Base-by-base conservation (phyloP, 345 rosid species). In the Erucastrum elatum region DNA sequence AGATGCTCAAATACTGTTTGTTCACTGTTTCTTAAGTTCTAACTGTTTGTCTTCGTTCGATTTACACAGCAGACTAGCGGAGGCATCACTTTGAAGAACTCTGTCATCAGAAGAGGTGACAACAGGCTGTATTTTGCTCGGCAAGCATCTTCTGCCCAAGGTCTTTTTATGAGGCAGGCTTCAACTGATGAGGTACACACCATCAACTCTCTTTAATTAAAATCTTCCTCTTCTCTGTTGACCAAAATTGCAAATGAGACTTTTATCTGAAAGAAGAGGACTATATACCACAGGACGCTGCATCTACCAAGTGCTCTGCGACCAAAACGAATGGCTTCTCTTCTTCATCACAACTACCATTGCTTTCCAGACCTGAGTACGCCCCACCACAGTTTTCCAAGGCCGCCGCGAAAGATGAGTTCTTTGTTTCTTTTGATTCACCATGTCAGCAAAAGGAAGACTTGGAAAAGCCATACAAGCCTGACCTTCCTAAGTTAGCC, bases 151-250 rank as follows among this genome's bases (percentile, higher is more conserved):
- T 80, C 75, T 68, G 82, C 88, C 16, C 96, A 90, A 69, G 89
- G 84, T 30, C 85, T 76, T 74, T 94, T 86, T 84, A 91, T 91
- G 98, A 87, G 96, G 81, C 95, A 72, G 70, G 86, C 70, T 73
- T 81, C 88, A 12, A 82, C 59, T 35, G 75, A 82, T 61, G 84
- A 87, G 90, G 94, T 89, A 67, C 70, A 27, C 2, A 27, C n/a
- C n/a, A n/a, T n/a, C n/a, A n/a, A n/a, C n/a, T n/a, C n/a, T n/a
- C n/a, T n/a, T n/a, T n/a, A n/a, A n/a, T n/a, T 4, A 12, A 12
- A 46, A 16, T 29, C 63, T n/a, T 61, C 63, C 7, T 53, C 27
- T 16, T 53, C 37, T 4, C 34, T 55, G 1, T 16, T 17, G 15
- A 41, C 12, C 4, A 6, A 4, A 35, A 11, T 8, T 34, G 39